These are phyloP conservation scores for Boletus vinaceobasis DNA, from an alignment of 768 basidiomycete species.

Conservation along the genomic window DNA sequence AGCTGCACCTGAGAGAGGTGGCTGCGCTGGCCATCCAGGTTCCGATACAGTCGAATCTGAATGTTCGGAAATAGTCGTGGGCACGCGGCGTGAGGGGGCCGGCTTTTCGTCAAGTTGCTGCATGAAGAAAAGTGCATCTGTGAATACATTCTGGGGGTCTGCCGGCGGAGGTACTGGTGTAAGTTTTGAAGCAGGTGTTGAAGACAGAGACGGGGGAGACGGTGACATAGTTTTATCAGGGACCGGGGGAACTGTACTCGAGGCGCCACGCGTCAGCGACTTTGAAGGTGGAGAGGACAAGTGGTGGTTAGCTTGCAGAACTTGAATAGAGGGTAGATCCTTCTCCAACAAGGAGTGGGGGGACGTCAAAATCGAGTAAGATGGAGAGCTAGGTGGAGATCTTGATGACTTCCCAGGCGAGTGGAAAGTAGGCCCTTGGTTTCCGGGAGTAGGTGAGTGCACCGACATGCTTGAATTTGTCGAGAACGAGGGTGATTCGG, in stretches of 20 bases:
- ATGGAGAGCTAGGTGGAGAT: slow-evolving; percentile 24
- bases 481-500: slow-evolving; percentile 32
- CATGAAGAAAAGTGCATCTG: slow-evolving; percentile 69
- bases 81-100: slow-evolving; percentile 36
- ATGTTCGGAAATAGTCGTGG: slow-evolving; percentile 45
- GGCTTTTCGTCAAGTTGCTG: slow-evolving; percentile 46
- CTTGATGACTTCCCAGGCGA: slow-evolving; percentile 15
- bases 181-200: slow-evolving; percentile 30
- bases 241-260: slow-evolving; percentile 25
- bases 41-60: slow-evolving; percentile 34
- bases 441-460: slow-evolving; percentile 15
- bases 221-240: slow-evolving; percentile 23
- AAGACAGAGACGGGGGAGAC: slow-evolving; percentile 13
- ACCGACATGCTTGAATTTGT: slow-evolving; percentile 26
- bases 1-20: slow-evolving; percentile 22
- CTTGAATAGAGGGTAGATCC: slow-evolving; percentile 33
- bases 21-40: slow-evolving; percentile 17
- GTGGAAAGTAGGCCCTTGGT: slow-evolving; percentile 13
- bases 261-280: slow-evolving; percentile 9
- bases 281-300: slow-evolving; percentile 9
- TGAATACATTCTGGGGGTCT: slow-evolving; percentile 39
- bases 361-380: slow-evolving; percentile 37
- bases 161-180: slow-evolving; percentile 8
- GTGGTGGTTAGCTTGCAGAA: slow-evolving; percentile 19
- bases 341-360: slow-evolving; percentile 32